Conservation (phyloP, 768 basidiomycete genomes). For the Daedaleopsis nitida region DNA sequence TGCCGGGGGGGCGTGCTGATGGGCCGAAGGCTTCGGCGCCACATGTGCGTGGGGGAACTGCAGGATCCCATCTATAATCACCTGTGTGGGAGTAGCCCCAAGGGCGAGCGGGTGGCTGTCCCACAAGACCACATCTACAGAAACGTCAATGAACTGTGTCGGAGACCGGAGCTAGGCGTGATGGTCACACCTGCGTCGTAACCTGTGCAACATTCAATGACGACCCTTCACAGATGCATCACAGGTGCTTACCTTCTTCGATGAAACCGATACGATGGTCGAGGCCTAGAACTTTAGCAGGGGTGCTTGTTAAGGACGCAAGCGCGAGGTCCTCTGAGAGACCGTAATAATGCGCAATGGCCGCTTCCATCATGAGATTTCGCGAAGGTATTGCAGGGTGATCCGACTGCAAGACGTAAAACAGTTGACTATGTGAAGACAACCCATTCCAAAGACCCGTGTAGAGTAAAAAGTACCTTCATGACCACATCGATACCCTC, state of each 20-base stretch:
- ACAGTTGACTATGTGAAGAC: background rate
- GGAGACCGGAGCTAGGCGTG: too few relatives aligned
- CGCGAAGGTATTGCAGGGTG: constrained; percentile 63
- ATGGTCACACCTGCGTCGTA: constrained; percentile 58
- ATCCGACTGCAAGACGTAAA: constrained; percentile 42
- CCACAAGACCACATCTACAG: constrained; percentile 56
- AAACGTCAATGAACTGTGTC: too few relatives aligned
- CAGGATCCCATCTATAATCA: constrained; percentile 81
- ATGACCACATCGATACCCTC: constrained; percentile 50
- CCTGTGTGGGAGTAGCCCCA: constrained; percentile 80
- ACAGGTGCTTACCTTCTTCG: constrained; percentile 47
- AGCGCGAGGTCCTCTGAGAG: constrained; percentile 56
- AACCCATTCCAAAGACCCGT: background rate
- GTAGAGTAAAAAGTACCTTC: constrained; percentile 43
- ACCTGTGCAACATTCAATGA: constrained; percentile 36
- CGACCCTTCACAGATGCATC: too few relatives aligned
- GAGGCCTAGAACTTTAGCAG: constrained; percentile 65
- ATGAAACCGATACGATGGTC: constrained; percentile 73
- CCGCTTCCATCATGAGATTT: constrained; percentile 70
- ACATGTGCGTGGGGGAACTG: constrained; percentile 49
- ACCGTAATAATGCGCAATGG: constrained; percentile 69
- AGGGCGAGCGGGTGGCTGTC: constrained; percentile 77
- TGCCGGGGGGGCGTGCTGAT: constrained; percentile 52
- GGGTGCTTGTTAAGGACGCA: constrained; percentile 61
- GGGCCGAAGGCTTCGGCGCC: constrained; percentile 44